phyloP scores from a whole-genome alignment of 371 early-diverging fungal genomes.

The Actinomucor elegans region DNA sequence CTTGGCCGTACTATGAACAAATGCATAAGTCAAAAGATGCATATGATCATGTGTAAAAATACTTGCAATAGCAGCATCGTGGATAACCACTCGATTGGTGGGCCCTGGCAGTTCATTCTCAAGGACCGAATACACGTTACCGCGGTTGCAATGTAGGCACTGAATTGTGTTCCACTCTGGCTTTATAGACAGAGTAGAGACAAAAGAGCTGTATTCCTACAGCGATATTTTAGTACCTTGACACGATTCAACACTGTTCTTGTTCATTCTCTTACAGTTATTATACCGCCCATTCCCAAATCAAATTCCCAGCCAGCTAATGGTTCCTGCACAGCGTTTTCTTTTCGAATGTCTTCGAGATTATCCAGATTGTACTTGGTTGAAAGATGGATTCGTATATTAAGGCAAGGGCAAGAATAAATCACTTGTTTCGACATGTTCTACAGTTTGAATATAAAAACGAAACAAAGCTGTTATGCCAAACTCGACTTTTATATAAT shows the following conservation, averaged over 20 bases:
- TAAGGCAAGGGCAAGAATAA: constrained; percentile 43
- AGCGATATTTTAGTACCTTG: not conserved
- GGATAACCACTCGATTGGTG: constrained; percentile 17
- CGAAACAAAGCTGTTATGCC: no score
- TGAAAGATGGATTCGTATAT: constrained; percentile 39
- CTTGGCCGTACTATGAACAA: constrained; percentile 18
- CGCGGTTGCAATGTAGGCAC: constrained; percentile 37
- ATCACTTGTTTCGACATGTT: constrained; percentile 29
- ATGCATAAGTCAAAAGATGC: no score
- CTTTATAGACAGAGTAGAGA: constrained; percentile 11
- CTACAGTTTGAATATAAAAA: no score
- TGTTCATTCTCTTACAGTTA: constrained; percentile 33
- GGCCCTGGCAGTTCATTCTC: not conserved
- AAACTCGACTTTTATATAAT: no score
- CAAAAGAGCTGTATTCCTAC: constrained; percentile 9
- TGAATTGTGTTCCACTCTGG: constrained; percentile 24
- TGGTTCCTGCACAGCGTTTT: constrained; percentile 14
- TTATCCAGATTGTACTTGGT: constrained; percentile 24
- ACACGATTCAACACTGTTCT: no score
- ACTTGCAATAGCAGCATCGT: constrained; percentile 13
- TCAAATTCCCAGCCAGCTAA: constrained; percentile 40
- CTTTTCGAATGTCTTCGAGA: constrained; percentile 14
- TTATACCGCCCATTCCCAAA: constrained; percentile 43
- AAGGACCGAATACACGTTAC: constrained; percentile 29
- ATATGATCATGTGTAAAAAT: not conserved